Conservation (phyloP, 2,329 filamentous ascomycete species). For the Nannizziopsis barbatae region DNA sequence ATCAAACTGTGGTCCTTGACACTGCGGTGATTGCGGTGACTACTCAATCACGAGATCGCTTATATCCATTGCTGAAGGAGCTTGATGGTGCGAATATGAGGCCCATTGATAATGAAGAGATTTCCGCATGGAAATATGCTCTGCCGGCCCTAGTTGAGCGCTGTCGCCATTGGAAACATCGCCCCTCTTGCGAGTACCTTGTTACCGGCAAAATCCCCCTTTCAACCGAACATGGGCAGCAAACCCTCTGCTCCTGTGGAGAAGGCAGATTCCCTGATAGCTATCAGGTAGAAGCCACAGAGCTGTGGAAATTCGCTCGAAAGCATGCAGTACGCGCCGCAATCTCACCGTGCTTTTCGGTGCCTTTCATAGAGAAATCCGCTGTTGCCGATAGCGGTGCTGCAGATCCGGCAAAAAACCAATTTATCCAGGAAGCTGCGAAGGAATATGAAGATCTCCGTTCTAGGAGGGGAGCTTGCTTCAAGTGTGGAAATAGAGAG, state of each 20-base stretch:
- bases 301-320: conserved; percentile 18
- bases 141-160: conserved; percentile 28
- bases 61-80: conserved; percentile 5
- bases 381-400: background rate
- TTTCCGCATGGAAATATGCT: conserved; percentile 24
- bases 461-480: conserved; percentile 1
- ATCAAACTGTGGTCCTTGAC: conserved; percentile 23
- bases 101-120: conserved; percentile 20
- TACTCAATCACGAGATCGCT: conserved; percentile 1
- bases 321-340: conserved; percentile 23
- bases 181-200: conserved; percentile 24
- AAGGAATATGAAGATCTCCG: background rate
- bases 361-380: conserved; percentile 22
- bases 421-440: background rate
- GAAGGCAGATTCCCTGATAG: conserved; percentile 20
- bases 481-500: conserved; percentile 2
- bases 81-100: conserved; percentile 13
- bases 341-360: conserved; percentile 25
- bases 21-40: conserved; percentile 26
- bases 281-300: conserved; percentile 13
- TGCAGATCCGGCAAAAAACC: background rate
- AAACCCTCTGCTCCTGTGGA: conserved; percentile 27
- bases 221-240: conserved; percentile 17
- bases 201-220: conserved; percentile 18
- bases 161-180: conserved; percentile 32